Conservation (phyloP, 1,284 basidiomycete genomes). For the Cryptococcus depauperatus region DNA sequence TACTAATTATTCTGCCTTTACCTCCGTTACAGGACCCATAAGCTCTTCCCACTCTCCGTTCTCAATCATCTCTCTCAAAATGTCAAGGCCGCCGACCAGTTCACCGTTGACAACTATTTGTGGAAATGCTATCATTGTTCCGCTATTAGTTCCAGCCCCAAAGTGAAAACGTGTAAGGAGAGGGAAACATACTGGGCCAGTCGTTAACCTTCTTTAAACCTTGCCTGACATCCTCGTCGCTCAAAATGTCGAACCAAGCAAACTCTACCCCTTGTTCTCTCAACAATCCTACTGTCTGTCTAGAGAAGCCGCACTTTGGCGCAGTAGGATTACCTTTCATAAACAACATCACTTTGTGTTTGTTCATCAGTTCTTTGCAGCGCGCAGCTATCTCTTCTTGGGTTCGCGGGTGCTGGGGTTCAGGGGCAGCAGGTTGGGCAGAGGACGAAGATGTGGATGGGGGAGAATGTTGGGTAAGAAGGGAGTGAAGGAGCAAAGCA, state of each 20-base stretch:
- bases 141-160: slow-evolving; percentile 4
- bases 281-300: slow-evolving; percentile 60
- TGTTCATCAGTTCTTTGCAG: slow-evolving; percentile 56
- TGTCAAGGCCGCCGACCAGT: slow-evolving; percentile 62
- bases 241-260: slow-evolving; percentile 64
- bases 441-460: slow-evolving; percentile 19
- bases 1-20: slow-evolving; percentile 11
- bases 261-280: slow-evolving; percentile 57
- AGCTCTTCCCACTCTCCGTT: slow-evolving; percentile 44
- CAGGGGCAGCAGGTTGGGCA: slow-evolving; percentile 13
- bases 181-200: slow-evolving; percentile 40
- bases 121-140: slow-evolving; percentile 33
- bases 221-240: slow-evolving; percentile 61
- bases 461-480: slow-evolving; percentile 56
- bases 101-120: slow-evolving; percentile 81
- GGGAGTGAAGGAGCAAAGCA: slow-evolving; percentile 57
- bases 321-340: slow-evolving; percentile 90
- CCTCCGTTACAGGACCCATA: slow-evolving; percentile 17
- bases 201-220: slow-evolving; percentile 49
- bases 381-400: slow-evolving; percentile 46
- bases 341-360: slow-evolving; percentile 65
- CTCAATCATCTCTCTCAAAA: slow-evolving; percentile 58
- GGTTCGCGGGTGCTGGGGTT: slow-evolving; percentile 30
- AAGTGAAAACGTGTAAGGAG: background rate
- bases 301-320: slow-evolving; percentile 78